Percentiles rank a stretch among this genome's conserved stretches.
Conservation (phyloP, 2,329 filamentous ascomycete species). For the Exophiala phaeomuriformis region DNA sequence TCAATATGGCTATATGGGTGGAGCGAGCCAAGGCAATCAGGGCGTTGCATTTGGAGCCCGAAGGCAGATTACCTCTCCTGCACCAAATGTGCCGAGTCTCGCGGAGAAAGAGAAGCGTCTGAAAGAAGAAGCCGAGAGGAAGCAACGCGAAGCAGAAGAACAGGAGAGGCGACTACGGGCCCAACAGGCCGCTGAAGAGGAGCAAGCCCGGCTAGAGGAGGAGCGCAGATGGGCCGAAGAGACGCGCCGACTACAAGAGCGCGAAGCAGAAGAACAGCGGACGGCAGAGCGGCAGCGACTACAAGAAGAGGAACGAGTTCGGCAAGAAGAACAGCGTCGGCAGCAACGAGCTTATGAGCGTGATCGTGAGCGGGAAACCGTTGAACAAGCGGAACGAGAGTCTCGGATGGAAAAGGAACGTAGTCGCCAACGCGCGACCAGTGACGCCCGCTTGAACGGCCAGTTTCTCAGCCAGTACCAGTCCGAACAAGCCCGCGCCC, state of each 20-base stretch:
- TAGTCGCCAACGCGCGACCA: conserved; percentile 51
- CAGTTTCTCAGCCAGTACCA: conserved; percentile 85
- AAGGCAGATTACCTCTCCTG: conserved; percentile 81
- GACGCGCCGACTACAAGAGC: conserved; percentile 34
- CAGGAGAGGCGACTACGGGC: conserved; percentile 43
- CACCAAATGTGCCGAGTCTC: conserved; percentile 69
- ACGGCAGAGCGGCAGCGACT: conserved; percentile 49
- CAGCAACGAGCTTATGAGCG: conserved; percentile 52
- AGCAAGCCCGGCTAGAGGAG: conserved; percentile 39
- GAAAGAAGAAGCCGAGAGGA: conserved; percentile 50
- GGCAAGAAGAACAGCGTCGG: conserved; percentile 42
- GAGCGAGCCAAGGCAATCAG: conserved; percentile 89
- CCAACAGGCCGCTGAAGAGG: conserved; percentile 47
- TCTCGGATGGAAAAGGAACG: conserved; percentile 61
- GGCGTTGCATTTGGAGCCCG: conserved; percentile 87
- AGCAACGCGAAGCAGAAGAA: conserved; percentile 49
- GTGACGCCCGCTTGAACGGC: conserved; percentile 64
- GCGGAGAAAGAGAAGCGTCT: conserved; percentile 73
- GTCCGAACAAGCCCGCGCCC: conserved; percentile 52
- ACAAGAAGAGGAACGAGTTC: conserved; percentile 40
- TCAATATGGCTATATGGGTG: conserved; percentile 97
- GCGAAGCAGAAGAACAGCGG: conserved; percentile 41
- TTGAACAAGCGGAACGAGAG: conserved; percentile 65
- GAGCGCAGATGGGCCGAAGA: conserved; percentile 44
- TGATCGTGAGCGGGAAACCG: conserved; percentile 61